Conservation (phyloP, 2,329 filamentous ascomycete genomes). For the Pyricularia grisea region DNA sequence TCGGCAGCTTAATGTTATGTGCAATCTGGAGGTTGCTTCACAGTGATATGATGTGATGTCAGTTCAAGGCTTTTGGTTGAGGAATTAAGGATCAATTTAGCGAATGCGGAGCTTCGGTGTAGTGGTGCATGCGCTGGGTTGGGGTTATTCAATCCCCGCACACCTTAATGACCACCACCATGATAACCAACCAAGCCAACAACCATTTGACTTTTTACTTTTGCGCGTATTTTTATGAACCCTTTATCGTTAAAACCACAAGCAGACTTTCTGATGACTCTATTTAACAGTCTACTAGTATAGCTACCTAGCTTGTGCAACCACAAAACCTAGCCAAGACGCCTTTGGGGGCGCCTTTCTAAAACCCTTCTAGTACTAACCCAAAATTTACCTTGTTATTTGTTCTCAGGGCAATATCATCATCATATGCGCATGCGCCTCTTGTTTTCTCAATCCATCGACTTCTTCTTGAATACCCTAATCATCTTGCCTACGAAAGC, state of each 20-base stretch:
- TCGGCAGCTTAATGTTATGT: background rate
- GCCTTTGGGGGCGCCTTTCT: background rate
- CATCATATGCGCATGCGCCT: background rate
- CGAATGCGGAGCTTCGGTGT: background rate
- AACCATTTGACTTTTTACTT: background rate
- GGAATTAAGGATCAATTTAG: background rate
- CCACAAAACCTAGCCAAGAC: background rate
- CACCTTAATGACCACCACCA: background rate
- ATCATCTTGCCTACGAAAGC: background rate
- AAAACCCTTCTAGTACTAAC: background rate
- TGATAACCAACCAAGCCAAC: background rate
- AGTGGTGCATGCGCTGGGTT: background rate
- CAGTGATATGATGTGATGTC: background rate
- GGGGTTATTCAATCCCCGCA: background rate
- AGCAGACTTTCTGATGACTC: too few species aligned
- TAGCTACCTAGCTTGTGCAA: too few species aligned
- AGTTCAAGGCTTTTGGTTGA: background rate
- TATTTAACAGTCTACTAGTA: too few species aligned
- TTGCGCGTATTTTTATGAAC: too few species aligned
- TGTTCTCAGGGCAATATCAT: too few species aligned
- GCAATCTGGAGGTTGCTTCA: background rate
- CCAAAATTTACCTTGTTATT: background rate
- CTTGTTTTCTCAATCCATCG: background rate
- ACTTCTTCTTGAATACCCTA: background rate
- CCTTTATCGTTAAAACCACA: too few species aligned